Evolutionary conservation across 805 yeast species (phyloP), one percentile per base, ranked within the genome.

Genomic region (Candida insectorum): DNA sequence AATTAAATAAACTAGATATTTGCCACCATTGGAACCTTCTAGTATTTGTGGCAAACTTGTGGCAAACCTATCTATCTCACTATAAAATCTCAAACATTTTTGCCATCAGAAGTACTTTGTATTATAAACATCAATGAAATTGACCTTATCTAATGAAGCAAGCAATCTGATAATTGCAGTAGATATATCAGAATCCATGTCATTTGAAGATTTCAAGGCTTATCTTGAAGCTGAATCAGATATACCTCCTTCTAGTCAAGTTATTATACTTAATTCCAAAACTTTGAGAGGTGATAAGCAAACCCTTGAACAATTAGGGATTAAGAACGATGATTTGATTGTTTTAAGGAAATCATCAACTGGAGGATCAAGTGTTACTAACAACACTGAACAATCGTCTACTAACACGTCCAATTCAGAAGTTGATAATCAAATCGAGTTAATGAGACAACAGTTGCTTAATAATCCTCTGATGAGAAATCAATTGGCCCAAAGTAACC

Each of bases 181-280:
- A 1, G 95, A 87, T 33, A 71, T 86, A 4, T 73, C 85, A 4
- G 73, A 62, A 1, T 82, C 80, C 10, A 71, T 87, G 65, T 53
- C 77, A 0, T 52, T 87, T 7, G 65, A 55, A 10, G 96, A 88
- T 52, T 71, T 89, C 44, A 69, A 75, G 39, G 94, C 91, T 0
- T 77, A 81, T 43, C 51, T 88, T 7, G 81, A 80, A 40, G 77
- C 81, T 1, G 95, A 86, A 49, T 71, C 87, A 6, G 70, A 65
- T 10, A 69, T 81, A 31, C 60, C 64, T 8, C 58, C 71, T 4
- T 47, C 52, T 0, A 47, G 58, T 11, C 84, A 81, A 49, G 54
- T 63, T n/a, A 46, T 86, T 29, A 51, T 63, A 15, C 64, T 63
- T 45, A 70, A 79, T 41, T 71, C 73, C 38, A 59, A 60, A 16